Conservation (phyloP, 2,329 filamentous ascomycete genomes). For the Dothistroma pini region DNA sequence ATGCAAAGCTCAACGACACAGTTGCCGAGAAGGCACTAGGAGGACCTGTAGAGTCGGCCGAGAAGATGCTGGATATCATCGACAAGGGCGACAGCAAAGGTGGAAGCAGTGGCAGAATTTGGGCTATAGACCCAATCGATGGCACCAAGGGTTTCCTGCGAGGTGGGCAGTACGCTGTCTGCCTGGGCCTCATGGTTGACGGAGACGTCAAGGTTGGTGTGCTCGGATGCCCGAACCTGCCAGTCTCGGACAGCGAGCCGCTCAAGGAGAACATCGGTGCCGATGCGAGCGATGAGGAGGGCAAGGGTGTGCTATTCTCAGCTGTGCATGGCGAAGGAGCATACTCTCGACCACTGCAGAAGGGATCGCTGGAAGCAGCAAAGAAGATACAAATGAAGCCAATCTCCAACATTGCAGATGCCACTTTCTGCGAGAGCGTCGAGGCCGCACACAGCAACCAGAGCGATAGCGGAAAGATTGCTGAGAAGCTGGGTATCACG, state of each 20-base stretch:
- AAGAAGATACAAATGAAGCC: constrained; percentile 75
- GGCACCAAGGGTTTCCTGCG: constrained; percentile 96
- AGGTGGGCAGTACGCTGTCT: constrained; percentile 95
- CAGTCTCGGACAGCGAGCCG: constrained; percentile 72
- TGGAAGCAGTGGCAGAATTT: constrained; percentile 73
- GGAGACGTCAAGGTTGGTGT: constrained; percentile 93
- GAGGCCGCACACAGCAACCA: constrained; percentile 91
- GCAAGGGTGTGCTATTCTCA: constrained; percentile 83
- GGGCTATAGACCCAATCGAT: constrained; percentile 96
- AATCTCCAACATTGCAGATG: constrained; percentile 68
- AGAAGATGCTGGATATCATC: constrained; percentile 59
- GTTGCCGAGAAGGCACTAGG: constrained; percentile 66
- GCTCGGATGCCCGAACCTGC: constrained; percentile 91
- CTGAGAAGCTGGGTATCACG: constrained; percentile 79
- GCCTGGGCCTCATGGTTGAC: constrained; percentile 85
- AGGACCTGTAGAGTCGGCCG: constrained; percentile 62
- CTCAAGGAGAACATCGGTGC: constrained; percentile 69
- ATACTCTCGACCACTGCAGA: constrained; percentile 67
- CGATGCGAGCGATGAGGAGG: constrained; percentile 68
- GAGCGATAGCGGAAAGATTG: constrained; percentile 80
- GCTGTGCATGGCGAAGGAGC: constrained; percentile 78
- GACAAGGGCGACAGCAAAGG: constrained; percentile 64
- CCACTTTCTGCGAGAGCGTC: constrained; percentile 95
- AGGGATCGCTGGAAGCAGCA: constrained; percentile 50
- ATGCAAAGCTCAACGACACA: constrained; percentile 64